Evolutionary conservation across 106 monocot genomes (phyloP), one percentile per base, ranked within the genome.

Genomic region (Narthecium ossifragum): DNA sequence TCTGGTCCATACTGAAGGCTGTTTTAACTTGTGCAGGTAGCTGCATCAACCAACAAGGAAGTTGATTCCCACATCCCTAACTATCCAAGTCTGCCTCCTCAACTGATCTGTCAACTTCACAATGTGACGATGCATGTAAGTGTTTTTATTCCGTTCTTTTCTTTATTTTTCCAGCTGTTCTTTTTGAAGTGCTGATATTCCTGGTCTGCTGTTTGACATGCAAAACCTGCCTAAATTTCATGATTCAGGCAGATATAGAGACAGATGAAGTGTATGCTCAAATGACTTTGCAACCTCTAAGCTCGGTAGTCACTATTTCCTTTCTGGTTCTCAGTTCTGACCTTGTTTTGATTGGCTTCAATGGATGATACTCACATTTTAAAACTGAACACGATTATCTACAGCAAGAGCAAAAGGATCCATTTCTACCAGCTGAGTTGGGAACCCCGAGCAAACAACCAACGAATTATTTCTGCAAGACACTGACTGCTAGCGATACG

Each of bases 381-480:
- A 10, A 5, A 18, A 20, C 24, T 8, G 10, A 32, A 47, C 47
- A 63, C 15, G 26, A 0, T 17, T 40, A 12, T 46, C n/a, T 70
- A 9, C 33, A 72, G 71, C 56, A 72, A 63, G 71, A 72, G 33
- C 63, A 72, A 64, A 72, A 72, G 43, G 71, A 72, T 27, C 28
- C 56, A 3, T 72, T 46, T 52, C 47, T 72, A 34, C 62, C 63
- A 46, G 48, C 63, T 34, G 71, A 72, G 14, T 36, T 64, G 48
- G 55, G 63, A 8, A 45, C 45, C 21, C 64, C 53, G 0, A 72
- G 48, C 64, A 72, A 72, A 57, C 71, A 72, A 51, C 71, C 71
- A 26, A 72, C 71, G 47, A 72, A 72, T 71, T 71, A 71, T 63
- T 71, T 71, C 27, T 71, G 71, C 41, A 63, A 71, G 45, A 71